Conservation (phyloP, 2,329 filamentous ascomycete genomes). For the Monilinia fructigena region DNA sequence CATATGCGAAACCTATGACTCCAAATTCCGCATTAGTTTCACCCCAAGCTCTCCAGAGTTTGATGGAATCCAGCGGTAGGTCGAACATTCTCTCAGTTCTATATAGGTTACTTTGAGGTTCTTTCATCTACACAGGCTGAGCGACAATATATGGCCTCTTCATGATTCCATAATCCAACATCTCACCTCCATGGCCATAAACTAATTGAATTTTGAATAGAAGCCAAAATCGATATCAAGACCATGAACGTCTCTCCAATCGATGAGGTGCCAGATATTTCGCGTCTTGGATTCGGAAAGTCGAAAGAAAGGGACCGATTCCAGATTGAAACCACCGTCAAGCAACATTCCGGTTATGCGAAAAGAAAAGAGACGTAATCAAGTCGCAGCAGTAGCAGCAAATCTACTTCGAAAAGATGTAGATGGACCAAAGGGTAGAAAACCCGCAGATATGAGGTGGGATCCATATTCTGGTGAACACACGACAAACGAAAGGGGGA, state of each 20-base stretch:
- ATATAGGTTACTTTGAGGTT: background rate
- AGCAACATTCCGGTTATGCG: conserved; percentile 40
- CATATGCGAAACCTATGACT: conserved; percentile 39
- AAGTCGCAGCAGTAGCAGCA: conserved; percentile 33
- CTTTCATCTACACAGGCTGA: background rate
- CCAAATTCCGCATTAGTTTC: conserved; percentile 42
- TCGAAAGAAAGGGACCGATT: conserved; percentile 19
- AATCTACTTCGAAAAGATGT: conserved; percentile 35
- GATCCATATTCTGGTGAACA: conserved; percentile 67
- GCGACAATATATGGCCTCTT: background rate
- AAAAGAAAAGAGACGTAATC: conserved; percentile 38
- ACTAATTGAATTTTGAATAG: conserved; percentile 24
- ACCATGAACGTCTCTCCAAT: conserved; percentile 46
- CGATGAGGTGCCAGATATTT: conserved; percentile 38
- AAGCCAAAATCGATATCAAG: conserved; percentile 27
- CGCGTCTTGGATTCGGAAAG: conserved; percentile 27
- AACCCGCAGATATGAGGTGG: conserved; percentile 52
- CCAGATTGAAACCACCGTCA: conserved; percentile 26
- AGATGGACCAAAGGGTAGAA: conserved; percentile 28
- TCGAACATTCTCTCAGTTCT: conserved; percentile 25
- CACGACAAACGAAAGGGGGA: conserved; percentile 55
- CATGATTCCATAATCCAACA: background rate
- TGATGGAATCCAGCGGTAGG: conserved; percentile 33
- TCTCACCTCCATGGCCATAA: background rate
- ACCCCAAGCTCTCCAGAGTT: conserved; percentile 46